Percentiles rank a stretch among this genome's conserved stretches.
phyloP scores from a whole-genome alignment of 106 monocot species.

The Acanthochlamys bracteata region DNA sequence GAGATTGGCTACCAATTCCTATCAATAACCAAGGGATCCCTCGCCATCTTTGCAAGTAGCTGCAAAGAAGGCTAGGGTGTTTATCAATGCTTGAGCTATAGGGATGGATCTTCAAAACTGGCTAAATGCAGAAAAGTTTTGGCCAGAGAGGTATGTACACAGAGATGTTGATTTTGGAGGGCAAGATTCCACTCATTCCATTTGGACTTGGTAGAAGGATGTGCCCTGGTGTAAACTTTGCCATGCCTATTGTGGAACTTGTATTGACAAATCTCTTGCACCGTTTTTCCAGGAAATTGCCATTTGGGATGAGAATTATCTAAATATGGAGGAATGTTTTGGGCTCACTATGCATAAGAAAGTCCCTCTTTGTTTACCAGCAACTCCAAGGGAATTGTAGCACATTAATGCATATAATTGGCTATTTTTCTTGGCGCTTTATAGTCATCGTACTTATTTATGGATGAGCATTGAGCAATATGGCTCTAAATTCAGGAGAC shows the following conservation, averaged over 20 bases:
- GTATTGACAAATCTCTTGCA: constrained; percentile 23
- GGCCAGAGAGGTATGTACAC: constrained; percentile 31
- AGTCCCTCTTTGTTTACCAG: constrained; percentile 15
- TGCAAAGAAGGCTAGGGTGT: constrained; percentile 14
- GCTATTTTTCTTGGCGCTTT: no score
- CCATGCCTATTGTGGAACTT: constrained; percentile 10
- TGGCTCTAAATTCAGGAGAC: no score
- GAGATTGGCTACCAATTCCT: no score
- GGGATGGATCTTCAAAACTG: constrained; percentile 16
- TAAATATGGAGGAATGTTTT: constrained; percentile 20
- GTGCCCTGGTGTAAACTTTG: constrained; percentile 27
- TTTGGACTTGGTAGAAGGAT: constrained; percentile 29
- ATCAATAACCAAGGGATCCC: no score
- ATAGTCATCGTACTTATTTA: no score
- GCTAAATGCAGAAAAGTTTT: constrained; percentile 19
- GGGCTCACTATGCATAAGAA: constrained; percentile 23
- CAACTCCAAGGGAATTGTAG: neutral
- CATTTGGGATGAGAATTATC: constrained; percentile 5
- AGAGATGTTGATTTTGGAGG: constrained; percentile 14
- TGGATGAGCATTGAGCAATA: no score
- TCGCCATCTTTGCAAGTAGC: no score
- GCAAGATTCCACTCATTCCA: constrained; percentile 21
- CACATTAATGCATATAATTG: no score
- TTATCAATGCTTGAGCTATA: constrained; percentile 20
- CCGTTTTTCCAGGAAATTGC: constrained; percentile 22